A percentile compares a stretch with the other conserved stretches of the same genome.
phyloP scores from a whole-genome alignment of 805 yeast species.

The Clavispora fructus region DNA sequence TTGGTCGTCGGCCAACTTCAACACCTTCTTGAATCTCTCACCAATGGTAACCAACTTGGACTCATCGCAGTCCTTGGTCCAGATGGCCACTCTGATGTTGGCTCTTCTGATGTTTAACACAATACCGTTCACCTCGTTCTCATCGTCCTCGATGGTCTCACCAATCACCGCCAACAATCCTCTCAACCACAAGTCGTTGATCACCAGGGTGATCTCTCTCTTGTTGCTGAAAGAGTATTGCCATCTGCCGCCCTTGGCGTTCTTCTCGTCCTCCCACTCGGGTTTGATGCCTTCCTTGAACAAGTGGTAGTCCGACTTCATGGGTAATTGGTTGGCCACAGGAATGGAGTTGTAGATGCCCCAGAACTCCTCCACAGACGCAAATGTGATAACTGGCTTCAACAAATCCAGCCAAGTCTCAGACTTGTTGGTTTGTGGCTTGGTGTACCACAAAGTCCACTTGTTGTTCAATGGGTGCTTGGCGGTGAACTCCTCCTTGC shows the following conservation, averaged over 20 bases:
- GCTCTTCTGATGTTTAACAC: constrained; percentile 83
- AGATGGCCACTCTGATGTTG: constrained; percentile 79
- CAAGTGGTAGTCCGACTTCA: constrained; percentile 89
- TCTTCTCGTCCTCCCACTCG: constrained; percentile 94
- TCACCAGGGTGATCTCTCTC: constrained; percentile 51
- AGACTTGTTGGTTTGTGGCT: constrained; percentile 72
- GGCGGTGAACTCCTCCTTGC: constrained; percentile 60
- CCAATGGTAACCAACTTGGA: constrained; percentile 68
- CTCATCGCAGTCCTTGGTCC: constrained; percentile 82
- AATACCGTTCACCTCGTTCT: constrained; percentile 87
- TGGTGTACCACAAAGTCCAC: constrained; percentile 98
- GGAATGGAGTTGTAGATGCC: constrained; percentile 94
- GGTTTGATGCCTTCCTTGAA: constrained; percentile 93
- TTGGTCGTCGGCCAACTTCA: constrained; percentile 69
- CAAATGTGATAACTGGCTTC: constrained; percentile 87
- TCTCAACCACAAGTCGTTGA: constrained; percentile 90
- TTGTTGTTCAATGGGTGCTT: constrained; percentile 85
- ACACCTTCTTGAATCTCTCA: constrained; percentile 77
- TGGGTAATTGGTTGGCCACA: constrained; percentile 82
- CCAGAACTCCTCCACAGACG: constrained; percentile 98
- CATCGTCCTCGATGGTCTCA: constrained; percentile 83
- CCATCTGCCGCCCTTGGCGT: constrained; percentile 94
- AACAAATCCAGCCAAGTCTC: constrained; percentile 91
- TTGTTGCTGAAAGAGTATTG: constrained; percentile 61
- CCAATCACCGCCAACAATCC: constrained; percentile 88